Base-by-base conservation (phyloP, 1,284 basidiomycete genomes). In the Dichomitus squalens region DNA sequence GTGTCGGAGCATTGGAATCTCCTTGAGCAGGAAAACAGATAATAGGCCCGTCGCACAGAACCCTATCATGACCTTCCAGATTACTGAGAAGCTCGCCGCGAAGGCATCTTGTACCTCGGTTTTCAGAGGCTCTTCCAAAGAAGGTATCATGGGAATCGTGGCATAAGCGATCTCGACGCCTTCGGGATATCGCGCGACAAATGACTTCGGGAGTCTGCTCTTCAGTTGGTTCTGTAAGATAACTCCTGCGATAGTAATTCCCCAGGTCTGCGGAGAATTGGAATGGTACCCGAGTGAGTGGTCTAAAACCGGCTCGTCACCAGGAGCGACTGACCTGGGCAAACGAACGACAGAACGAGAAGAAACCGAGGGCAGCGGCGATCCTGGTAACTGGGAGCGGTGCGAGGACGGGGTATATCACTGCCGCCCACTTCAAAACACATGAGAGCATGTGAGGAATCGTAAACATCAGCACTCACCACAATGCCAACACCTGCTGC, bases 141-240 rank as follows among this genome's bases (percentile, higher is more conserved):
- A 18, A 1, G n/a, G 18, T 27, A 79, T 74, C 16, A 56, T 29
- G 0, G 76, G 75, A 48, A 80, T 76, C 2, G 69, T 67, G 3
- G 73, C 68, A 58, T 74, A 77, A 2, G 73, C 71, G 29, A 78
- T 67, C 47, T 73, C 67, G 16, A 67, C 64, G 18, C 72, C 73
- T 7, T 49, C 46, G 0, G 74, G 72, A 53, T 78, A 70, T 31
- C 60, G 61, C 1, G 63, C 34, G 14, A 71, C 38, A 54, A 79
- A 77, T 1, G 55, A 66, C 0, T 59, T 31, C 0, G 77, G 77
- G 0, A 80, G 71, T 1, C 64, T 65, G 7, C 59, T 64, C 52
- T 66, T 64, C 7, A 79, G 72, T 60, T 73, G 60, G 53, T 78
- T 79, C 55, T 78, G 72, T 1, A 80, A 64, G 18, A 79, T 68